Evolutionary conservation across 129 eudicot genomes (phyloP).

Genomic region (Artemisia annua): DNA sequence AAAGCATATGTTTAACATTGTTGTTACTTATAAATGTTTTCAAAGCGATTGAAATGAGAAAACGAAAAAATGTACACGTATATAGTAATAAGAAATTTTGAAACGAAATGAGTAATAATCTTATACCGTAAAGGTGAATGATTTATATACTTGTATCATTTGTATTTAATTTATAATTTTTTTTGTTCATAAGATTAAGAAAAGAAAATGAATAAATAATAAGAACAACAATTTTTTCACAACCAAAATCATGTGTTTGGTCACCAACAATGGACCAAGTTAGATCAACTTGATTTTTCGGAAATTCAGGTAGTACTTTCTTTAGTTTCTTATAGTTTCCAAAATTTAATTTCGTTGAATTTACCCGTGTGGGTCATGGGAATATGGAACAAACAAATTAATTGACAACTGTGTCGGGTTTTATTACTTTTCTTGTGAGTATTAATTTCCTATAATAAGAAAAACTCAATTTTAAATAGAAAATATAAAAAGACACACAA

Average conservation of each 20-base stretch:
- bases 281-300: background rate
- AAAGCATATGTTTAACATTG: too few species aligned
- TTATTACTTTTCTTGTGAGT: background rate
- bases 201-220: background rate
- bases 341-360: background rate
- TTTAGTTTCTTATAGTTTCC: background rate
- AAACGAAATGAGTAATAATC: too few species aligned
- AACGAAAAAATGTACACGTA: too few species aligned
- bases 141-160: background rate
- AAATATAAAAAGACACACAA: background rate
- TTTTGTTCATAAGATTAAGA: background rate
- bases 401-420: background rate
- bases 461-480: background rate
- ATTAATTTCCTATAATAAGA: background rate
- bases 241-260: conserved; percentile 17
- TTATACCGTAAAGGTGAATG: too few species aligned
- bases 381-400: background rate
- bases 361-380: background rate
- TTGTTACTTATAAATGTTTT: too few species aligned
- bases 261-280: conserved; percentile 14
- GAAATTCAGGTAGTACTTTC: too few species aligned
- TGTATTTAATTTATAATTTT: background rate
- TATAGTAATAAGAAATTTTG: too few species aligned
- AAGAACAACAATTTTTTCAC: background rate
- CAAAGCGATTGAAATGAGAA: too few species aligned